Conservation (phyloP, 495 filamentous ascomycete species). For the Aspergillus ostianus region DNA sequence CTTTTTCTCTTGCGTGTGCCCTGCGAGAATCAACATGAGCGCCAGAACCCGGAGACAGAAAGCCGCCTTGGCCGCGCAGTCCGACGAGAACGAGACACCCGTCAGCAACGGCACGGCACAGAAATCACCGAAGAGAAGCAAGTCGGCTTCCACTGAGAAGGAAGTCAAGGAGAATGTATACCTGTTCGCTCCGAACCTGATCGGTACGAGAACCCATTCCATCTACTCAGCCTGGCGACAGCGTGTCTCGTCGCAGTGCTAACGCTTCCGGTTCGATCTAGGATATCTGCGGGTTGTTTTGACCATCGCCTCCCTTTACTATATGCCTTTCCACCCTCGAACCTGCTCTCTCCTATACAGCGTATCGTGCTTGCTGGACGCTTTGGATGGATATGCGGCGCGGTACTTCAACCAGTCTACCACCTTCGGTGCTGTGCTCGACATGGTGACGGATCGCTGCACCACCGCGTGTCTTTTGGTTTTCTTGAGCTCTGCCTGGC, state of each 20-base stretch:
- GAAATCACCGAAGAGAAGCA: constrained; percentile 32
- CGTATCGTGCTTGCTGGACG: constrained; percentile 90
- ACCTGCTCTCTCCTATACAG: constrained; percentile 91
- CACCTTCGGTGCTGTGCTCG: constrained; percentile 89
- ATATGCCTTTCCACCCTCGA: constrained; percentile 95
- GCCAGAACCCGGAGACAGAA: constrained; percentile 45
- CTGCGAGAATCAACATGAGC: constrained; percentile 32
- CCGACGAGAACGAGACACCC: constrained; percentile 36
- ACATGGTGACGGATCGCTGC: constrained; percentile 97
- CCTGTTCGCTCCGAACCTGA: constrained; percentile 90
- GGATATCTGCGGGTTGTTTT: constrained; percentile 89
- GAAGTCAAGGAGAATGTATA: constrained; percentile 81
- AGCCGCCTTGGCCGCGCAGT: constrained; percentile 34
- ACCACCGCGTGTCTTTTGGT: constrained; percentile 92
- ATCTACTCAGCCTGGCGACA: not conserved
- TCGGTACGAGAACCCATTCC: constrained; percentile 61
- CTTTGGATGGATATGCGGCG: constrained; percentile 87
- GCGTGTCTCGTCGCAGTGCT: constrained; percentile 1
- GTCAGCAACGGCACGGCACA: constrained; percentile 30
- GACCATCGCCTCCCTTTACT: constrained; percentile 89
- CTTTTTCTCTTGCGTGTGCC: not conserved
- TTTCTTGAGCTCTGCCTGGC: constrained; percentile 89
- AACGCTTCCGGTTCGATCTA: constrained; percentile 30
- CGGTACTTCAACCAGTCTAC: constrained; percentile 87
- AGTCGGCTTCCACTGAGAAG: constrained; percentile 21